Evolutionary conservation across 495 filamentous ascomycete species (phyloP), one percentile per base, ranked within the genome.

Genomic region (Aspergillus cavernicola): DNA sequence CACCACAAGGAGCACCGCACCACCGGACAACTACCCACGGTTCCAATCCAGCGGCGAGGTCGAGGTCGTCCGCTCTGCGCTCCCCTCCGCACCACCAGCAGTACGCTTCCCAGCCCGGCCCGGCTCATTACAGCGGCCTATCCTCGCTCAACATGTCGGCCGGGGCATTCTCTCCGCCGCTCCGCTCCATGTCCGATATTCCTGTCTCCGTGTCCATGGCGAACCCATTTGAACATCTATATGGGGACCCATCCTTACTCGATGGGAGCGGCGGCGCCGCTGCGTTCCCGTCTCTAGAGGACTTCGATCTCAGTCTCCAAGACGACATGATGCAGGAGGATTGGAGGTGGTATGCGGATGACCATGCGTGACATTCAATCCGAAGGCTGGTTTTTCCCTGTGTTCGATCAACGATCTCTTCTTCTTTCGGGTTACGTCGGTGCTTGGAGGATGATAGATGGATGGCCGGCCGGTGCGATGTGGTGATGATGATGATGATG

Each of bases 321-420:
- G 53, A 33, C 12, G 43, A 44, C 24, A 22, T 52, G 16, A 36
- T 57, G 24, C 41, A 57, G 16, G 56, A 46, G 10, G 57, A 61
- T n/a, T 61, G 59, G 58, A 41, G 45, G 23, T 61, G 59, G 59
- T 50, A 55, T 33, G 32, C 45, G 7, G 54, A 61, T n/a, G 57
- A 53, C 29, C 42, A 33, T 4, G 39, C 24, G 4, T 28, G 24
- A 28, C 4, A 4, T 28, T 28, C 4, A 28, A 28, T 28, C 24
- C n/a, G n/a, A n/a, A n/a, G n/a, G n/a, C n/a, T n/a, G n/a, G n/a
- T n/a, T n/a, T n/a, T n/a, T n/a, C n/a, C n/a, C n/a, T n/a, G n/a
- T n/a, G n/a, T n/a, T n/a, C n/a, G n/a, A n/a, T n/a, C n/a, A n/a
- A n/a, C n/a, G n/a, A n/a, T n/a, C n/a, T n/a, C n/a, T n/a, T n/a